Conservation (phyloP, 176 grass and related monocot species). For the Paspalum notatum region DNA sequence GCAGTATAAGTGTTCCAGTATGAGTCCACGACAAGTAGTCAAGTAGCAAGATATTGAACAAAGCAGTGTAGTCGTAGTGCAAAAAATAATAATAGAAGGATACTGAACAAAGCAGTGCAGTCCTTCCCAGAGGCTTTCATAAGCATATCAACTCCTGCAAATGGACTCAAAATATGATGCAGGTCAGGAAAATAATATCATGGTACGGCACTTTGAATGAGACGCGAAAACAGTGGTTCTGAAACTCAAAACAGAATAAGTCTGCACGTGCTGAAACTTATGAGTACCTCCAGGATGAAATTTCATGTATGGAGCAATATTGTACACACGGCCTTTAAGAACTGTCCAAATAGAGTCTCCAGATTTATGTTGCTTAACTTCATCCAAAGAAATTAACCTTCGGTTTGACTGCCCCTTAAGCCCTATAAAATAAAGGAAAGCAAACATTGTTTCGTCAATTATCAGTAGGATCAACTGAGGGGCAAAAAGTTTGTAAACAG, state of each 20-base stretch:
- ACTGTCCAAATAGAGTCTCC: constrained; percentile 90
- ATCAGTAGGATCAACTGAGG: not conserved
- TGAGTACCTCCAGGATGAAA: constrained; percentile 91
- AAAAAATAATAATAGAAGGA: constrained; percentile 58
- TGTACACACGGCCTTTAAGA: constrained; percentile 91
- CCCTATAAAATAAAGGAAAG: constrained; percentile 50
- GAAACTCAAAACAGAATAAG: constrained; percentile 32
- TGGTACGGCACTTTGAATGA: not conserved
- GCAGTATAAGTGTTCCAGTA: constrained; percentile 8
- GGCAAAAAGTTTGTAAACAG: not conserved
- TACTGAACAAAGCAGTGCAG: constrained; percentile 95
- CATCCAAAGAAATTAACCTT: constrained; percentile 73
- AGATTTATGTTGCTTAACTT: constrained; percentile 88
- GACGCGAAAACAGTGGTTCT: not conserved
- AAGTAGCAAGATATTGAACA: constrained; percentile 7
- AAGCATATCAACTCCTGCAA: constrained; percentile 94
- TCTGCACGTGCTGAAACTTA: not conserved
- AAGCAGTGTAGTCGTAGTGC: not conserved
- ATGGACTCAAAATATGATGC: constrained; percentile 24
- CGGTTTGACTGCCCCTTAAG: constrained; percentile 72
- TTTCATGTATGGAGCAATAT: constrained; percentile 95
- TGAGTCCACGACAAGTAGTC: not conserved
- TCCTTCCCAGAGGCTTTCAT: constrained; percentile 94
- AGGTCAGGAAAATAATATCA: constrained; percentile 17
- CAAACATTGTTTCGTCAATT: not conserved